phyloP scores from a whole-genome alignment of 2,329 filamentous ascomycete species.

The Scedosporium minutisporum region DNA sequence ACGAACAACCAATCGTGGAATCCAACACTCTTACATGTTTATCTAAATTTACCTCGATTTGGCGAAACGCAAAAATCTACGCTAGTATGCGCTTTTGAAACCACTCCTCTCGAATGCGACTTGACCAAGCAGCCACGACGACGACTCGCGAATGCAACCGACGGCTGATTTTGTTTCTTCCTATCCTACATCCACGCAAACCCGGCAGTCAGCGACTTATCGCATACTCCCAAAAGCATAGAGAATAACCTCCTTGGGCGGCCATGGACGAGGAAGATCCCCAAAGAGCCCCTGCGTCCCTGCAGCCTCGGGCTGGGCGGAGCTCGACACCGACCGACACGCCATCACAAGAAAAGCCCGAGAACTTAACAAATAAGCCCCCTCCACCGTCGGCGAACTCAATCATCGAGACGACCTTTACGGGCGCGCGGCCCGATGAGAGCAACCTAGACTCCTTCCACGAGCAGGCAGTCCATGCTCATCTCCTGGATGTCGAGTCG shows the following conservation, averaged over 20 bases:
- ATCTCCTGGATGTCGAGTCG: conserved; percentile 55
- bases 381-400: neutral
- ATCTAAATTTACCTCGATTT: neutral
- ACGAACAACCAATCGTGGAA: no score
- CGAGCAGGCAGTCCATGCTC: conserved; percentile 43
- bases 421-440: neutral
- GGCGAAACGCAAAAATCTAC: neutral
- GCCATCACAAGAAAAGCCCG: neutral
- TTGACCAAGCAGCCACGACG: neutral
- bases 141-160: neutral
- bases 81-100: neutral
- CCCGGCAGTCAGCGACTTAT: neutral
- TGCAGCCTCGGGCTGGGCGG: neutral
- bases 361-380: neutral
- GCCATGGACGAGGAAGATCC: neutral
- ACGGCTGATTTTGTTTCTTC: neutral
- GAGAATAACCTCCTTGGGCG: neutral
- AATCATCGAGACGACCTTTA: conserved; percentile 5
- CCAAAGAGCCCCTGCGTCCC: neutral
- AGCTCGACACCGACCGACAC: neutral
- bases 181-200: neutral
- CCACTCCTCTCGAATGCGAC: neutral
- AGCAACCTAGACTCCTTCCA: conserved; percentile 2
- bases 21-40: neutral
- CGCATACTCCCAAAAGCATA: neutral